Evolutionary conservation across 768 basidiomycete genomes (phyloP).

Genomic region (Leccinum subgranulosum): DNA sequence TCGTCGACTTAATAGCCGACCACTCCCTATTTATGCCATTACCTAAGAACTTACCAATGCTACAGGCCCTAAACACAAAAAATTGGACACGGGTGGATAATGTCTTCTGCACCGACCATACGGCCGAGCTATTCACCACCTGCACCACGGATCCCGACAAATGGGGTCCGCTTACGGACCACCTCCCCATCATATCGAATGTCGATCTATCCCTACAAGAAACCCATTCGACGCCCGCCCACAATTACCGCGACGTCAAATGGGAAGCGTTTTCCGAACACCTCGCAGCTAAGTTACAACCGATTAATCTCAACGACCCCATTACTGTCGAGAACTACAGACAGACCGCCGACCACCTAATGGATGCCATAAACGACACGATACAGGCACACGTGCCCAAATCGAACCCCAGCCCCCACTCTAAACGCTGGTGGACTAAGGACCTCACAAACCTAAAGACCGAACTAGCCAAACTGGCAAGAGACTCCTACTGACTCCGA

Average conservation of each 20-base stretch:
- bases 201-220: too few relatives aligned
- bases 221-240: background rate
- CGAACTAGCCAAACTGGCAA: background rate
- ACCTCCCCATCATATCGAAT: background rate
- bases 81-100: conserved; percentile 37
- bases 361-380: rapidly evolving
- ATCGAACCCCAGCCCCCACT: background rate
- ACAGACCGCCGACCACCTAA: rapidly evolving
- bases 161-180: background rate
- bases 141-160: background rate
- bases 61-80: background rate
- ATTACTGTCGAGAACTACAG: background rate
- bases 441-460: background rate
- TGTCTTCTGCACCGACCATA: conserved; percentile 21
- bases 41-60: too few relatives aligned
- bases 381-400: background rate
- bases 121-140: rapidly evolving
- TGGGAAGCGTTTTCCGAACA: background rate
- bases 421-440: background rate
- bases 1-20: too few relatives aligned
- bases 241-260: background rate
- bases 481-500: background rate
- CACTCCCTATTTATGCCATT: too few relatives aligned
- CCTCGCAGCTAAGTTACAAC: background rate
- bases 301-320: background rate